A percentile compares a stretch with the other conserved stretches of the same genome.
Evolutionary conservation across 176 grass and related monocot genomes (phyloP).

Genomic region (Carex kokanica): DNA sequence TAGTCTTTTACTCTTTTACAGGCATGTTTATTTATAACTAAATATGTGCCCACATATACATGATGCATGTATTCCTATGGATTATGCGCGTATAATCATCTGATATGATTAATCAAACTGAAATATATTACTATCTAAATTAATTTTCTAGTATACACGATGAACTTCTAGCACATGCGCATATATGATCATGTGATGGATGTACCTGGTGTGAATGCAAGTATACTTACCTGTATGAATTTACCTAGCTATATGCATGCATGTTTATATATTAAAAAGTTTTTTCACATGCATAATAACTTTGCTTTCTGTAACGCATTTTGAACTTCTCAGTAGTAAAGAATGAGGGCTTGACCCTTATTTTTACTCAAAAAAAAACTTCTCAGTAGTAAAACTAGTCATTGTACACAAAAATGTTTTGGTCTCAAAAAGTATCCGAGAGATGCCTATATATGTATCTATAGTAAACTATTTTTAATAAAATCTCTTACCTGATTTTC

Average conservation of each 20-base stretch:
- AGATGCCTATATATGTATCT: not conserved
- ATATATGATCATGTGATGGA: not conserved
- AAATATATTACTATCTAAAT: not conserved
- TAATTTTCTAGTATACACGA: not conserved
- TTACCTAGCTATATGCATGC: not conserved
- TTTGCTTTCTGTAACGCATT: too few species aligned
- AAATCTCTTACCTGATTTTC: not conserved
- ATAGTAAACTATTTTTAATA: not conserved
- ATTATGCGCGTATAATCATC: not conserved
- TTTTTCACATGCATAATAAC: too few species aligned
- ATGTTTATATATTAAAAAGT: not conserved
- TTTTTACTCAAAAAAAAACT: too few species aligned
- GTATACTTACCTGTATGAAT: not conserved
- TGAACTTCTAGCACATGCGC: not conserved
- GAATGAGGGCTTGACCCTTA: too few species aligned
- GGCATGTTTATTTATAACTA: not conserved
- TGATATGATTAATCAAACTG: not conserved
- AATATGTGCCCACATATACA: not conserved
- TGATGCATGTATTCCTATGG: not conserved
- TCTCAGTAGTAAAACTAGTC: not conserved
- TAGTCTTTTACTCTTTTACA: too few species aligned
- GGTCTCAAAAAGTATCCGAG: not conserved
- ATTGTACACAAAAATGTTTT: not conserved
- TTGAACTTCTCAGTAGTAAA: too few species aligned
- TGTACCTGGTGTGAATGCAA: not conserved